Conservation (phyloP, 129 eudicot species). For the Lactuca sativa region DNA sequence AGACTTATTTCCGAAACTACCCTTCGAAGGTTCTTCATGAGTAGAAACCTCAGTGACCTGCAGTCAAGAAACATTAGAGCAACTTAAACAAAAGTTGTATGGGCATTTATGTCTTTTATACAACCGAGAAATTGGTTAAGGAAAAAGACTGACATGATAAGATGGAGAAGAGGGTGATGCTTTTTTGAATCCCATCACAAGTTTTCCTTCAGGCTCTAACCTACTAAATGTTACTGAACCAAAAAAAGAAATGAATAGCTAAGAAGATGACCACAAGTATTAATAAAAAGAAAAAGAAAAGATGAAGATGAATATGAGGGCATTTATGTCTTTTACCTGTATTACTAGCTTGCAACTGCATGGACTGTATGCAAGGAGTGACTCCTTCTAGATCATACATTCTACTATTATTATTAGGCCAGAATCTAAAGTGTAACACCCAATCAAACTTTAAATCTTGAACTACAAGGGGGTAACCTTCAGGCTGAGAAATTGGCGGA, state of each 20-base stretch:
- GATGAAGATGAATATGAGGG: too few species aligned
- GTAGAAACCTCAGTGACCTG: conserved; percentile 36
- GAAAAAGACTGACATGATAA: conserved; percentile 42
- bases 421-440: conserved; percentile 80
- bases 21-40: conserved; percentile 32
- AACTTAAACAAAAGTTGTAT: too few species aligned
- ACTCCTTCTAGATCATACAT: conserved; percentile 97
- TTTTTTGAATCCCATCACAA: conserved; percentile 85
- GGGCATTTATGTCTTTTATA: conserved; percentile 28
- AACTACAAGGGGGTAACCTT: conserved; percentile 77
- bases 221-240: conserved; percentile 85
- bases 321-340: conserved; percentile 47
- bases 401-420: conserved; percentile 90
- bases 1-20: conserved; percentile 30
- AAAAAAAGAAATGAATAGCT: conserved; percentile 31
- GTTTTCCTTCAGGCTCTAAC: conserved; percentile 82
- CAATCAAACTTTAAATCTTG: conserved; percentile 90
- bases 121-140: not conserved
- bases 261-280: not conserved
- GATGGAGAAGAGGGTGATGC: conserved; percentile 36
- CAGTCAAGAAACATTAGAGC: not conserved
- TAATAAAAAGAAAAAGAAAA: not conserved
- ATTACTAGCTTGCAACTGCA: conserved; percentile 94
- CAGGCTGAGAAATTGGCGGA: conserved; percentile 76
- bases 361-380: conserved; percentile 79